Conservation (phyloP, 2,329 filamentous ascomycete species). For the Colletotrichum sojae region DNA sequence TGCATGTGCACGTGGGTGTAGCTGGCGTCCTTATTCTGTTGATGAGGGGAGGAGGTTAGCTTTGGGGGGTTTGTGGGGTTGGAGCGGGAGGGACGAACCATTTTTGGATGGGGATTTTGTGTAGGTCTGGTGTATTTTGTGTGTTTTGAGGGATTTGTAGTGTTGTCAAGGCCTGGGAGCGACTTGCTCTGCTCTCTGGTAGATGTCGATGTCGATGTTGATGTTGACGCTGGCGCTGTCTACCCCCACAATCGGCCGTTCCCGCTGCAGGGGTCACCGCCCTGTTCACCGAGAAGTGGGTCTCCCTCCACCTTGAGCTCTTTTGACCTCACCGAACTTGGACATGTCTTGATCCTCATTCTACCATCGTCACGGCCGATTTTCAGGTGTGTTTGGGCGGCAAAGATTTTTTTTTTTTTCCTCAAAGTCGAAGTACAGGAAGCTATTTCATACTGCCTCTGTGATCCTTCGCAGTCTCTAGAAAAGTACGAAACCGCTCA, state of each 20-base stretch:
- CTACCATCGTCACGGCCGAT: too few species aligned
- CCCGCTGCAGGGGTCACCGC: constrained; percentile 16
- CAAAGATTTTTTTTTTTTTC: too few species aligned
- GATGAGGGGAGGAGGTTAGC: background rate
- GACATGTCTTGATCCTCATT: too few species aligned
- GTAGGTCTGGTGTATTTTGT: background rate
- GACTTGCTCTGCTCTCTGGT: background rate
- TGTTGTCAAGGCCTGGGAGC: background rate
- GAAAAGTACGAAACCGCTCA: too few species aligned
- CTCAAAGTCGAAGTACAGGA: too few species aligned
- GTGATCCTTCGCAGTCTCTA: too few species aligned
- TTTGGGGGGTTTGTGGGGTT: background rate
- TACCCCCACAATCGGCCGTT: constrained; percentile 12
- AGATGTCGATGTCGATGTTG: constrained; percentile 28
- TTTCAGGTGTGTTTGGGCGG: too few species aligned
- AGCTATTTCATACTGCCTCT: too few species aligned
- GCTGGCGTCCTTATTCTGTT: constrained; percentile 79
- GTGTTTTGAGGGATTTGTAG: too few species aligned
- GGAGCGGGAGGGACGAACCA: constrained; percentile 1
- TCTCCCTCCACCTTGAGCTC: background rate
- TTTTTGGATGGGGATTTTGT: background rate
- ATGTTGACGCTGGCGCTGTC: constrained; percentile 1
- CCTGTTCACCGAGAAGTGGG: constrained; percentile 4
- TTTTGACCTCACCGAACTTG: background rate
- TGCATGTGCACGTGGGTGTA: constrained; percentile 85